Base-by-base conservation (phyloP, 305 asterid species). In the Andrographis paniculata region DNA sequence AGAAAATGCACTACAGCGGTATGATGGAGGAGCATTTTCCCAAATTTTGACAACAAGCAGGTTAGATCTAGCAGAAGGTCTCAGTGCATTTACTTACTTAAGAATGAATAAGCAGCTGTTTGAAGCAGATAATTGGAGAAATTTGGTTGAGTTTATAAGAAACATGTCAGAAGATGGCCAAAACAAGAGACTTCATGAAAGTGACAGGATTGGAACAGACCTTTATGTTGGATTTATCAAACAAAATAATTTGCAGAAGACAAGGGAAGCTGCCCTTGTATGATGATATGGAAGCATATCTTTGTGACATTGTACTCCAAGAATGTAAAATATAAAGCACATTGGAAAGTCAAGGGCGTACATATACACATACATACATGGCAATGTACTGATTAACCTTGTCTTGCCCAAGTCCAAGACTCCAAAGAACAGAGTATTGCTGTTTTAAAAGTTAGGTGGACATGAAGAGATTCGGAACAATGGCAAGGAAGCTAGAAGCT, bases 1-100 rank as follows among this genome's bases (percentile, higher is more conserved):
- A 58, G 97, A 88, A 68, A 88, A 88, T 58, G 97, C 97, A 15
- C 70, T 88, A 7, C 91, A 85, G 67, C 79, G 97, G 71, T 85
- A 88, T 39, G 95, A 88, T 55, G 66, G 66, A 43, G 82, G 84
- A 63, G 94, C 86, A 36, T 80, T 57, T 48, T 63, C 67, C 14
- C 94, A 80, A 53, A 85, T 85, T 46, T 22, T 86, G 69, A 75
- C 60, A 21, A 73, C 95, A 21, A 80, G 88, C 48, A 69, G 84
- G 52, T 69, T 89, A 14, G 80, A 71, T 15, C 68, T 77, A 16
- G 91, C 82, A 51, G 67, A 73, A 37, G 83, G 80, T 20, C 71
- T 83, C 69, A 62, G 71, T 53, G 94, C 95, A 14, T 89, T 89
- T 61, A 89, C 95, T 42, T 89, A 76, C 41, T 62, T 89, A 27